A percentile compares a stretch with the other conserved stretches of the same genome.
phyloP scores from a whole-genome alignment of 2,329 filamentous ascomycete species.

The Harringtonia lauricola region DNA sequence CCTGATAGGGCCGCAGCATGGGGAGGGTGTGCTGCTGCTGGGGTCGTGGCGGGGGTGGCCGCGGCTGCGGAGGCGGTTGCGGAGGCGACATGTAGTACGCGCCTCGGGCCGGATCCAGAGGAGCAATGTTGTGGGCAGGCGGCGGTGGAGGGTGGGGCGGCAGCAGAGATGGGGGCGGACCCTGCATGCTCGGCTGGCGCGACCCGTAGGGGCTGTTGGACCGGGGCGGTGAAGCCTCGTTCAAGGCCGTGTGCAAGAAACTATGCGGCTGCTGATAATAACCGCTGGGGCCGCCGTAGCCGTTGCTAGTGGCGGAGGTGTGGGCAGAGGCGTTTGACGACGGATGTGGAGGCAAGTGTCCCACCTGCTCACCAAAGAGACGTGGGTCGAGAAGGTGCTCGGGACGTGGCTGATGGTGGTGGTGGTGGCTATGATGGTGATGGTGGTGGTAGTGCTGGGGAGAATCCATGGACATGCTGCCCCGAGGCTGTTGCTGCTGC shows the following conservation, averaged over 20 bases:
- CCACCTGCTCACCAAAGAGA: constrained; percentile 10
- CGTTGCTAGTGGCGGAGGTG: neutral
- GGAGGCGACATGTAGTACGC: constrained; percentile 9
- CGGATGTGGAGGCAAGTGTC: too few species aligned
- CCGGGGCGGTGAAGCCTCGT: neutral
- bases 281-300: neutral
- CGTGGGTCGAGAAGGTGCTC: constrained; percentile 10
- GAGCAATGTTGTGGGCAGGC: neutral
- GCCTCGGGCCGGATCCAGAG: neutral
- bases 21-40: neutral
- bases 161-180: neutral
- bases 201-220: constrained; percentile 1
- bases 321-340: neutral
- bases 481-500: neutral
- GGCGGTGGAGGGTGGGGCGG: neutral
- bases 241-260: constrained; percentile 10
- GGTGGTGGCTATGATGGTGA: constrained; percentile 4
- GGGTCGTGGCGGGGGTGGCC: neutral
- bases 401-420: neutral
- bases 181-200: neutral
- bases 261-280: constrained; percentile 4
- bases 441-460: neutral
- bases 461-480: constrained; percentile 5
- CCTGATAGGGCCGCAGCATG: constrained; percentile 6
- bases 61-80: neutral